phyloP scores from a whole-genome alignment of 805 yeast species.

The Suhomyces canberraensis region DNA sequence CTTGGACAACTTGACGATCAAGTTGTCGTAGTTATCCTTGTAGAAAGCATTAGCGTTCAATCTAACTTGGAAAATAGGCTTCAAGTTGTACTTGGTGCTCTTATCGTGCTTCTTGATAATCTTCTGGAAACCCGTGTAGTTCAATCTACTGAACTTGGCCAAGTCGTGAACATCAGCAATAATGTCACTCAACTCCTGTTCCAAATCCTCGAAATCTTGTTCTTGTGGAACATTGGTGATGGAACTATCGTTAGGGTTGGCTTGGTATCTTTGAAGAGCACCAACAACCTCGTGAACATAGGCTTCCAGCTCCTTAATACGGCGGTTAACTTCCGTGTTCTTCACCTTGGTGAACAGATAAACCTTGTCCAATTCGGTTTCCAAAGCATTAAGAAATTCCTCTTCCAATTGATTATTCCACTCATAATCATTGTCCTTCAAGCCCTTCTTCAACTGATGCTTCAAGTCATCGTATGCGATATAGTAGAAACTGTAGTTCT shows the following conservation, averaged over 20 bases:
- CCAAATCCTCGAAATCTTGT: constrained; percentile 43
- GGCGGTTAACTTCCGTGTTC: constrained; percentile 76
- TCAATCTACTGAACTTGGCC: constrained; percentile 88
- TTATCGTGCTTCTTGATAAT: constrained; percentile 96
- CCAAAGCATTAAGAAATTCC: constrained; percentile 69
- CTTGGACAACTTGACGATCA: constrained; percentile 85
- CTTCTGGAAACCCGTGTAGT: constrained; percentile 96
- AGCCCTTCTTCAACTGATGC: constrained; percentile 68
- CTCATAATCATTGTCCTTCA: constrained; percentile 49
- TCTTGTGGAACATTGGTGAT: constrained; percentile 32
- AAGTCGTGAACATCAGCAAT: constrained; percentile 97
- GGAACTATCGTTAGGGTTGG: constrained; percentile 40
- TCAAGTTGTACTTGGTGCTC: constrained; percentile 64
- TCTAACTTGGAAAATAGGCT: constrained; percentile 91
- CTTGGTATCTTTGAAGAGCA: constrained; percentile 26
- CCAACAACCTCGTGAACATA: constrained; percentile 66
- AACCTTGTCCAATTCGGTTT: constrained; percentile 86
- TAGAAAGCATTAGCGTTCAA: constrained; percentile 92
- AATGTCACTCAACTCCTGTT: constrained; percentile 56
- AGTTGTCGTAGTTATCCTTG: constrained; percentile 87
- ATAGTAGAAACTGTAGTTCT: constrained; percentile 88
- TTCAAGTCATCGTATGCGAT: constrained; percentile 89
- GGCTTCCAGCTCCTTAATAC: constrained; percentile 78
- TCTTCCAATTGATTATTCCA: constrained; percentile 86
- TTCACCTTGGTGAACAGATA: constrained; percentile 88